These are phyloP conservation scores for Penicillium sp. DNA, from an alignment of 2,329 filamentous ascomycete genomes.

Conservation along the genomic window DNA sequence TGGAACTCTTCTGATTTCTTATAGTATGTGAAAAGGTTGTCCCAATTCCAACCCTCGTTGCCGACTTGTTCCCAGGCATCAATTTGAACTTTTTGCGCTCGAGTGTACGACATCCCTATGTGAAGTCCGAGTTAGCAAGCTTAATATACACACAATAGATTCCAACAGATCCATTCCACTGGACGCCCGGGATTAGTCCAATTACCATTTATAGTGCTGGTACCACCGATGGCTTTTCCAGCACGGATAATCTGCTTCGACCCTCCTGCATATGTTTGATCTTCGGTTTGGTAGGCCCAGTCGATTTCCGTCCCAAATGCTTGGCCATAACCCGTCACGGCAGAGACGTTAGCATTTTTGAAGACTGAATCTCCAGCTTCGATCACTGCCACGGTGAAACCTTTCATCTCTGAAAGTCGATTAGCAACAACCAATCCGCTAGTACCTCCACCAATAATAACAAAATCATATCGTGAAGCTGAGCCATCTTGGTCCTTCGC, in stretches of 20 bases:
- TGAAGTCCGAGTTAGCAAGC: neutral
- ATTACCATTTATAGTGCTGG: slow-evolving; percentile 38
- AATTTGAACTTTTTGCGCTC: slow-evolving; percentile 32
- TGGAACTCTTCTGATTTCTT: slow-evolving; percentile 25
- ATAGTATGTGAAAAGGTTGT: slow-evolving; percentile 26
- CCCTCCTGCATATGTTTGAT: slow-evolving; percentile 36
- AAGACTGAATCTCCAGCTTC: slow-evolving; percentile 27
- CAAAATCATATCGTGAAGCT: slow-evolving; percentile 24
- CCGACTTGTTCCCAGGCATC: slow-evolving; percentile 32
- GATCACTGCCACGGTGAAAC: slow-evolving; percentile 25
- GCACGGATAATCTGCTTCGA: slow-evolving; percentile 29
- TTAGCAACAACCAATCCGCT: slow-evolving; percentile 32
- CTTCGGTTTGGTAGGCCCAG: slow-evolving; percentile 36
- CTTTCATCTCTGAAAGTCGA: slow-evolving; percentile 27
- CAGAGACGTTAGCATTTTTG: slow-evolving; percentile 25
- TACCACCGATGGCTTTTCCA: slow-evolving; percentile 40
- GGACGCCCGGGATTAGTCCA: neutral
- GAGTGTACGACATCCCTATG: slow-evolving; percentile 34
- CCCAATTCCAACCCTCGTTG: slow-evolving; percentile 30
- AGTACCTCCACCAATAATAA: slow-evolving; percentile 32
- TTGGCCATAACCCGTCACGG: slow-evolving; percentile 19
- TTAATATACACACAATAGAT: neutral
- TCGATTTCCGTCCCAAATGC: slow-evolving; percentile 34
- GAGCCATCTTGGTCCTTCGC: slow-evolving; percentile 7
- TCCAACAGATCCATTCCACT: no score